Evolutionary conservation across 129 eudicot genomes (phyloP), one percentile per base, ranked within the genome.

Genomic region (Helichrysum umbraculigerum): DNA sequence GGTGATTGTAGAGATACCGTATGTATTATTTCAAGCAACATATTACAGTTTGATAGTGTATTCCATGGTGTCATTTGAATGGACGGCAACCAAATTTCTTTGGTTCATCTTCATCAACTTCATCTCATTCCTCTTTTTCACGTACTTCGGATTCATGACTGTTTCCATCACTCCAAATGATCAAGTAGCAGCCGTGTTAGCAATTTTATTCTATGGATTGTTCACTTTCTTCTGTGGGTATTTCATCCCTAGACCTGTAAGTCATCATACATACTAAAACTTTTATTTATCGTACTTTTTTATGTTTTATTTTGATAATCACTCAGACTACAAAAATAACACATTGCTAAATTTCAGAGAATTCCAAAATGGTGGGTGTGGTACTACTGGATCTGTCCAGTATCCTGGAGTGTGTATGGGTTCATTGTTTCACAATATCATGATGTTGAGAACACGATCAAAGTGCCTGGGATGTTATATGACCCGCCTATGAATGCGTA

Each of bases 1-100:
- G 96, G 90, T 90, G 16, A 14, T 87, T n/a, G 92, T 78, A 9
- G 96, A 89, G 57, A 80, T 89, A 78, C 96, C 96, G 25, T 89
- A 85, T 50, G 89, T 87, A 30, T 71, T 89, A 34, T 33, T 85
- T 14, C 81, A 83, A 73, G 58, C 96, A 2, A 73, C 82, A 5
- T 83, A 76, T 63, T 88, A 83, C 75, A 64, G 83, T 16, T 52
- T 88, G 4, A 88, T 88, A 51, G 88, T 86, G 59, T 87, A 85
- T 29, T 78, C 86, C 20, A 90, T 90, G 96, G 52, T 85, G 72
- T 75, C 90, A 63, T 83, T 90, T 39, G 84, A 84, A 59, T 81
- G 92, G 87, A 85, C 92, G 4, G 75, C 82, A 15, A 64, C 80
- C 28, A 89, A 89, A 51, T 89, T 89, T 72, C 56, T 78, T n/a